Evolutionary conservation across 495 filamentous ascomycete genomes (phyloP), one percentile per base, ranked within the genome.

Genomic region (Chaetomium cochliodes): DNA sequence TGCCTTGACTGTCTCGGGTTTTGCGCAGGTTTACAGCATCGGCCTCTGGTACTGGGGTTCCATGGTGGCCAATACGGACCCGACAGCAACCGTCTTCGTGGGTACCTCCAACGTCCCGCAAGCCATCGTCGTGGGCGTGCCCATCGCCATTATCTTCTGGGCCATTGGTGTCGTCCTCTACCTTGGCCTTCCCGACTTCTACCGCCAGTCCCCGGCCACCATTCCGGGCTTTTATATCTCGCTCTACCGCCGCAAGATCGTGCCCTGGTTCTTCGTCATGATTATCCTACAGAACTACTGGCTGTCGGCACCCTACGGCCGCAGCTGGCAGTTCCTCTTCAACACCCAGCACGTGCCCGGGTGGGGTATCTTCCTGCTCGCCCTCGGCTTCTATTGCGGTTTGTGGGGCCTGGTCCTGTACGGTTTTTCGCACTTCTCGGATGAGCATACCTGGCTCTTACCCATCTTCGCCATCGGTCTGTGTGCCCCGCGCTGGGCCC

Each of bases 201-300:
- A 90, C 70, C 84, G 84, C 54, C 87, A 88, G 67, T 75, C 80
- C 1, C 89, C 89, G 0, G 89, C 88, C 58, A 83, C 83, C 44
- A 84, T 91, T 0, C 89, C 89, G 0, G 81, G 77, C 51, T 85
- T 82, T 71, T 88, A 80, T 77, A 80, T 67, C 18, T 81, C 84
- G 37, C 72, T 88, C 9, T 73, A 80, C 64, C 81, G 85, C 23
- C 79, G 87, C 12, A 85, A 85, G 60, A 84, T 87, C 58, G 81
- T 88, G 22, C 74, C 86, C 20, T 85, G 83, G 83, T 84, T 85
- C 76, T 82, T 87, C 72, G 74, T 87, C 72, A 76, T 80, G 60
- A 82, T 88, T 65, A 70, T 89, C 67, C 71, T 90, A 26, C 87
- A 89, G 74, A 90, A 90, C 70, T 88, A 83, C 79, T 89, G 79